Base-by-base conservation (phyloP, 73 alveolate genomes). In the Stentor coeruleus region DNA sequence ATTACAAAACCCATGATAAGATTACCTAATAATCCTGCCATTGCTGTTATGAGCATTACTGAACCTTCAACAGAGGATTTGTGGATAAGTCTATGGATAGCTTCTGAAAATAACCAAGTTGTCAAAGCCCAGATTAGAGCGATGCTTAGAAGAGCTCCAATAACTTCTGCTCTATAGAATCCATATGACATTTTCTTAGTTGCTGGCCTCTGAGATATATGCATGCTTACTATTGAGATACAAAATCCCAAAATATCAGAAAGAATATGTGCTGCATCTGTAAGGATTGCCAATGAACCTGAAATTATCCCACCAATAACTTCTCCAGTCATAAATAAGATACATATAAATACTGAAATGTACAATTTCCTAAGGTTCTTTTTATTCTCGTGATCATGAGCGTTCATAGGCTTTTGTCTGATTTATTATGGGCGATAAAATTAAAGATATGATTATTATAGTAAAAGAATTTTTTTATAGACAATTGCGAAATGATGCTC, bases 181-280 rank as follows among this genome's bases (percentile, higher is more conserved):
- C 99, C 99, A 74, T 81, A 94, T 30, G 97, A 84, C 89, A 89
- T 82, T 39, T 80, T 74, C 76, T 89, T 85, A 35, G 93, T 87
- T 0, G 99, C 99, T 0, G 95, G 95, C 59, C 86, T 87, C 58
- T 85, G 39, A 59, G 95, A 92, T 30, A 91, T 83, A 85, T 82
- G 85, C 76, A 96, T 85, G 2, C 98, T 84, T 72, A 91, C 58
- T 49, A 96, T 93, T 3, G 97, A 85, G 83, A 96, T 95, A 26
- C 88, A 60, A 85, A 96, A 95, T 3, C 99, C 99, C 57, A 91
- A 83, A 80, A 96, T 81, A 83, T 96, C 99, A 58, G 98, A 88
- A 55, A 93, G 91, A 82, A 96, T 79, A 91, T 96, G 99, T 3
- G 99, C 98, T 15, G 99, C 97, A 88, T 96, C 99, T 40, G 98